These are phyloP conservation scores for Zalerion maritima DNA, from an alignment of 495 filamentous ascomycete species.

Conservation along the genomic window DNA sequence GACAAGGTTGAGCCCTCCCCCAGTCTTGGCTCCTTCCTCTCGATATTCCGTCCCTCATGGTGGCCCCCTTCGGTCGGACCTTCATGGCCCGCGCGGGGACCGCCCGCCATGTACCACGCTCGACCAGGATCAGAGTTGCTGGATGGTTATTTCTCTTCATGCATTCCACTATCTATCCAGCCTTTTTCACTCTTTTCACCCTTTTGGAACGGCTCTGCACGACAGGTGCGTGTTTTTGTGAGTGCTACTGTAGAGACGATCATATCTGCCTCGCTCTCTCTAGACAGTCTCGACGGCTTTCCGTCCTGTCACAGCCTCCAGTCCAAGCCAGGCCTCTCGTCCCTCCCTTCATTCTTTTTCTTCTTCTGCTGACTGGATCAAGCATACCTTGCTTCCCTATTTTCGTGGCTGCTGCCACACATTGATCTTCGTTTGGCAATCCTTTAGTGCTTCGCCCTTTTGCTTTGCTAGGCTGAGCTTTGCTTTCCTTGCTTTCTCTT, in stretches of 20 bases:
- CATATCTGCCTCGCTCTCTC: too few relatives aligned
- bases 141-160: too few relatives aligned
- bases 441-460: constrained; percentile 18
- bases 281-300: too few relatives aligned
- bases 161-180: too few relatives aligned
- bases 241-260: too few relatives aligned
- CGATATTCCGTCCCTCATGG: neutral
- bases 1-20: too few relatives aligned
- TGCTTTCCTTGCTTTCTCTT: constrained; percentile 10
- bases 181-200: too few relatives aligned
- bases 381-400: constrained; percentile 12
- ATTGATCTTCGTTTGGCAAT: constrained; percentile 22
- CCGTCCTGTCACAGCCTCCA: too few relatives aligned
- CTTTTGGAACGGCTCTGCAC: too few relatives aligned
- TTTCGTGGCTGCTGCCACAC: constrained; percentile 16
- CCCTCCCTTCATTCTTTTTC: constrained; percentile 3
- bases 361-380: constrained; percentile 14
- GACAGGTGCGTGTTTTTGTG: too few relatives aligned
- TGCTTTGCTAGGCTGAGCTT: constrained; percentile 28
- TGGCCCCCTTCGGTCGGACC: neutral
- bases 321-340: constrained; percentile 1
- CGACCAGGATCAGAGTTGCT: constrained; percentile 4
- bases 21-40: too few relatives aligned
- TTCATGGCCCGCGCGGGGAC: constrained; percentile 3
- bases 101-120: neutral